Base-by-base conservation (phyloP, 768 basidiomycete species). In the Tricholoma terreum region DNA sequence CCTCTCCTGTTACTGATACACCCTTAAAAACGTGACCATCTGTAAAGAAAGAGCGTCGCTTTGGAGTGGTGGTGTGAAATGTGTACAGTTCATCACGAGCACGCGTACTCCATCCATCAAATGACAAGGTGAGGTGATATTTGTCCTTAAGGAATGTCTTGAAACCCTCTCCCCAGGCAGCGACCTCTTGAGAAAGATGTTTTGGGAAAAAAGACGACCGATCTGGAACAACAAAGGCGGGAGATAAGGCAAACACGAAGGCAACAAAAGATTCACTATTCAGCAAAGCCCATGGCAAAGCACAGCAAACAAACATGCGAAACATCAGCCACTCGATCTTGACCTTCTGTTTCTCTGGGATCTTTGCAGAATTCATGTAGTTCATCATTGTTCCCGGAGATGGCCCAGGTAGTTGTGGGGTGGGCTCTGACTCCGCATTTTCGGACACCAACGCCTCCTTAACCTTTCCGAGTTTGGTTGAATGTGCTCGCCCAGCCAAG, bases 71-170 rank as follows among this genome's bases (percentile, higher is more conserved):
- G 2, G 61, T 61, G 55, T 69, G 67, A 17, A 69, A 61, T 12
- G 69, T 71, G 52, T 71, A 69, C 10, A 71, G 50, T 46, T 71
- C 68, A 35, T 71, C 67, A 4, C 61, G 27, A 0, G 59, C 53
- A 7, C 52, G 57, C 0, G 61, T 60, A 38, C 61, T 64, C 67
- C 67, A 69, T 4, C 67, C 66, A 43, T 69, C 66, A 27, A 67
- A 52, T 0, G 64, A 67, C 1, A 65, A 17, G 3, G 67, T 67
- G 15, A 69, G 61, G 48, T 69, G 64, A 10, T 38, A 10, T n/a
- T 60, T 54, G 11, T 51, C 42, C 15, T 43, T 35, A 5, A 68
- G 21, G 53, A 65, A 66, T 1, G 55, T 36, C 5, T 30, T 51
- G 30, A 68, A 59, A 19, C 38, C 56, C 27, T 48, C 21, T 0